Conservation (phyloP, 2,329 filamentous ascomycete species). For the Exutisphaerella laricina region DNA sequence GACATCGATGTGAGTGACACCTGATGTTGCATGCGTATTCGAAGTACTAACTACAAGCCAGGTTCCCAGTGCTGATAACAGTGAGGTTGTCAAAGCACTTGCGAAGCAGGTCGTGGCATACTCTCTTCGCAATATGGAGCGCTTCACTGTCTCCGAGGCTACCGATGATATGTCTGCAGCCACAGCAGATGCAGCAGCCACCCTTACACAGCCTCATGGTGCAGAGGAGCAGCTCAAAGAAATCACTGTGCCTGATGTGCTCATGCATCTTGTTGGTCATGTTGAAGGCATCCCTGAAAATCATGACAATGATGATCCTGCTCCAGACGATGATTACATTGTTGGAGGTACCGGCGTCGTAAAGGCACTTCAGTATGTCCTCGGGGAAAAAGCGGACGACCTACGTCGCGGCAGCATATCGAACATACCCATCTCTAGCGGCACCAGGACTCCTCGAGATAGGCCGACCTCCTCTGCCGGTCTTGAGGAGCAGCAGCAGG, state of each 20-base stretch:
- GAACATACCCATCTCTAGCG: conserved; percentile 34
- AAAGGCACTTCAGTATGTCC: conserved; percentile 83
- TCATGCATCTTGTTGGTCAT: conserved; percentile 80
- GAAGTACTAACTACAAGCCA: conserved; percentile 14
- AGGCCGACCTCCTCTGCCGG: conserved; percentile 27
- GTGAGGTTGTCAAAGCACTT: conserved; percentile 84
- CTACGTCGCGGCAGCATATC: conserved; percentile 35
- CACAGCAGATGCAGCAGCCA: conserved; percentile 43
- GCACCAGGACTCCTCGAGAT: conserved; percentile 40
- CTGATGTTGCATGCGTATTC: too few species aligned
- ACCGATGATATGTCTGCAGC: conserved; percentile 31
- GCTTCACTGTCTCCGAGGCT: conserved; percentile 62
- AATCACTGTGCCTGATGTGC: conserved; percentile 69
- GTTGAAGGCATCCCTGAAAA: conserved; percentile 47
- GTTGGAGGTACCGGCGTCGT: conserved; percentile 93
- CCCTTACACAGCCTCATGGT: conserved; percentile 38
- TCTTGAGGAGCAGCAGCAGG: conserved; percentile 31
- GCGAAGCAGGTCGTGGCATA: conserved; percentile 95
- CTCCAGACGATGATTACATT: conserved; percentile 89
- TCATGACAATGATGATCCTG: conserved; percentile 59
- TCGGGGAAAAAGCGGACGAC: conserved; percentile 67
- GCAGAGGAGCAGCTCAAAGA: conserved; percentile 49
- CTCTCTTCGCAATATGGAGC: conserved; percentile 85
- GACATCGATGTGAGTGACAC: conserved; percentile 64
- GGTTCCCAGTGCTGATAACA: conserved; percentile 70